Conservation (phyloP, 345 rosid species). For the Eucalyptus dawsonii region DNA sequence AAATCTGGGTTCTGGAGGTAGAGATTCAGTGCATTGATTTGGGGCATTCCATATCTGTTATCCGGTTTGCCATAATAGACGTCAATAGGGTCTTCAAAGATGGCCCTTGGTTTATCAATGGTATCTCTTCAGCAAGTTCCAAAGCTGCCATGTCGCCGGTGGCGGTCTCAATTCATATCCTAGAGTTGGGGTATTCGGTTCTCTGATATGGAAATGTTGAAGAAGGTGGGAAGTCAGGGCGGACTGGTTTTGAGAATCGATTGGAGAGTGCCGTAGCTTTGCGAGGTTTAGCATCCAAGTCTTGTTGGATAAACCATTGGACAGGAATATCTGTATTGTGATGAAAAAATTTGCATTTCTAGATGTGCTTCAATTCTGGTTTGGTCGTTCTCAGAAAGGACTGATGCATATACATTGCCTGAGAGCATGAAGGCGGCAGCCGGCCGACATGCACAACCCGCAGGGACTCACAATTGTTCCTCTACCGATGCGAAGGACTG, state of each 20-base stretch:
- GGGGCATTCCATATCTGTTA: background rate
- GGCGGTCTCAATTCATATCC: background rate
- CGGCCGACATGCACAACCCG: background rate
- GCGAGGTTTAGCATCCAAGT: background rate
- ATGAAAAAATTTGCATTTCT: background rate
- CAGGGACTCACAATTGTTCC: background rate
- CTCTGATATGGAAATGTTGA: background rate
- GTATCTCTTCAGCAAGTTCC: background rate
- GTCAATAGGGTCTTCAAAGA: background rate
- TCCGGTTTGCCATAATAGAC: background rate
- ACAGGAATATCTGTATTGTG: background rate
- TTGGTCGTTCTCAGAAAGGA: background rate
- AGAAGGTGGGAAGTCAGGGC: background rate
- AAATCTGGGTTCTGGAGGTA: background rate
- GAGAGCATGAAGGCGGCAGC: background rate
- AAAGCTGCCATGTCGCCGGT: background rate
- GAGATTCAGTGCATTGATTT: background rate
- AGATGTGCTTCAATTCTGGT: background rate
- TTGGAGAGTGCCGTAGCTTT: background rate
- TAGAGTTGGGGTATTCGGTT: background rate
- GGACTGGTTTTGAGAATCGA: background rate
- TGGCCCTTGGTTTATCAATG: background rate
- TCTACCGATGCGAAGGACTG: background rate
- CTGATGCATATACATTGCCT: background rate
- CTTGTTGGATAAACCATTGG: background rate